These are phyloP conservation scores for Malus orientalis DNA, from an alignment of 306 rosid genomes.

Conservation along the genomic window DNA sequence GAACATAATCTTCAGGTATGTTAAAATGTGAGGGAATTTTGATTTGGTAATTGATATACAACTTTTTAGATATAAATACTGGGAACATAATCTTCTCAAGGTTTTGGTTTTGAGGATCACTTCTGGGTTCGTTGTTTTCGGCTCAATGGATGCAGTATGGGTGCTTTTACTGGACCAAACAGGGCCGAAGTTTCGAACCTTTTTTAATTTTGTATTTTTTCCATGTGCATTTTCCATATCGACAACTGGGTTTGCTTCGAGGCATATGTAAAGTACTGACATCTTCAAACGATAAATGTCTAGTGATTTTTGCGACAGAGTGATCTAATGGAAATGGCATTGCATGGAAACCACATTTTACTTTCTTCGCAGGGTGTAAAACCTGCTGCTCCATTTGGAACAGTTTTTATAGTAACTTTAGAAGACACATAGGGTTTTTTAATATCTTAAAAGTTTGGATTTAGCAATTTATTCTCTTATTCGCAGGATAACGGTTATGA, in stretches of 20 bases:
- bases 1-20: background rate
- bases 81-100: background rate
- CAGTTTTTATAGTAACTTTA: background rate
- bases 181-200: background rate
- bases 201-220: background rate
- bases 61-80: background rate
- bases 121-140: background rate
- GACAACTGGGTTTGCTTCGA: background rate
- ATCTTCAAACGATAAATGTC: background rate
- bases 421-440: background rate
- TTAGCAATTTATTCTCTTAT: background rate
- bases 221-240: background rate
- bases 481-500: background rate
- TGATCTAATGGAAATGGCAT: slow-evolving; percentile 1
- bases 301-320: background rate
- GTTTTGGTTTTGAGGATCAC: background rate
- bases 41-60: background rate
- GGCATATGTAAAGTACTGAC: background rate
- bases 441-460: background rate
- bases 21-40: background rate
- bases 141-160: background rate
- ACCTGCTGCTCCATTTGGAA: background rate
- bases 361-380: background rate
- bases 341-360: background rate
- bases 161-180: background rate